A percentile compares a stretch with the other conserved stretches of the same genome.
phyloP scores from a whole-genome alignment of 495 filamentous ascomycete species.

The Penicillium simplicissimum region DNA sequence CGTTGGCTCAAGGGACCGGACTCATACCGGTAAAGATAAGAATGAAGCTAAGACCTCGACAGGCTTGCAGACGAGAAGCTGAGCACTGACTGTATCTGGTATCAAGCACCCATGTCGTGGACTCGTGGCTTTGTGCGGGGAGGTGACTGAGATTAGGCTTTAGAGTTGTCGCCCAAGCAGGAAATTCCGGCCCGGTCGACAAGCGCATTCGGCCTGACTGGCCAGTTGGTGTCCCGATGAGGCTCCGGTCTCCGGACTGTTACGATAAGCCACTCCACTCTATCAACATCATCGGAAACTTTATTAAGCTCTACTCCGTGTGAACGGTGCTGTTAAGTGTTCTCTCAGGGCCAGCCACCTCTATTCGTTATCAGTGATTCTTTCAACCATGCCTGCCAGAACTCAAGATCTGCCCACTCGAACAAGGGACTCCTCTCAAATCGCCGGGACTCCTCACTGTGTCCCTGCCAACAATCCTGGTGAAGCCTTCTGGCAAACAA shows the following conservation, averaged over 20 bases:
- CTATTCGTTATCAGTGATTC: not conserved
- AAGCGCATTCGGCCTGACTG: no score
- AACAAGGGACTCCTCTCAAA: not conserved
- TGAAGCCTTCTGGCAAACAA: slow-evolving; percentile 64
- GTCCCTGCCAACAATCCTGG: slow-evolving; percentile 57
- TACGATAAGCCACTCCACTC: not conserved
- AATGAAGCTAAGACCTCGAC: not conserved
- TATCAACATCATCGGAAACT: not conserved
- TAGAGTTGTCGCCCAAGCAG: not conserved
- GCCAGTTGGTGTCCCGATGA: not conserved
- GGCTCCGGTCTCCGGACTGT: slow-evolving; percentile 1
- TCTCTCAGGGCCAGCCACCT: not conserved
- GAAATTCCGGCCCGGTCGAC: not conserved
- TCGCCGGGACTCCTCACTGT: slow-evolving; percentile 7
- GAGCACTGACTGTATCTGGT: not conserved
- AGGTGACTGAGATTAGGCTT: not conserved
- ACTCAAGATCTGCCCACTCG: slow-evolving; percentile 3
- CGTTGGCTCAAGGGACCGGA: slow-evolving; percentile 9
- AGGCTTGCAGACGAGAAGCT: not conserved
- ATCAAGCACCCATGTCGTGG: not conserved
- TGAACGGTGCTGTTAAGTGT: not conserved
- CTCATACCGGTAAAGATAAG: slow-evolving; percentile 2
- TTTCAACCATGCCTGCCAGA: not conserved
- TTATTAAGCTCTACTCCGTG: not conserved
- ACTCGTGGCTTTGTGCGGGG: not conserved